Conservation (phyloP, 352 stramenopile genomes). For the Albugo laibachii region DNA sequence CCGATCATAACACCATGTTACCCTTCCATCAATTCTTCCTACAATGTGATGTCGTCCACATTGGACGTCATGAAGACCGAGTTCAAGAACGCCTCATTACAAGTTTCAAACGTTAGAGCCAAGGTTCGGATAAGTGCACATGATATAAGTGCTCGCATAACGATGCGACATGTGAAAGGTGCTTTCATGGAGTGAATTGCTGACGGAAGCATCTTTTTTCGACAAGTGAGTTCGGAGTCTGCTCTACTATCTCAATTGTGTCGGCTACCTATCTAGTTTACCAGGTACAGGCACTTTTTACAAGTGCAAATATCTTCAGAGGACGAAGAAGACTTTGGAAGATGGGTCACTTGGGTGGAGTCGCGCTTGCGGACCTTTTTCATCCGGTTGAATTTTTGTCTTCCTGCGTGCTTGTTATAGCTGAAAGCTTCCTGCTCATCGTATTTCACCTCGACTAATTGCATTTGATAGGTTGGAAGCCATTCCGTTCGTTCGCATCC, state of each 20-base stretch:
- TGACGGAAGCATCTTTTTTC: neutral
- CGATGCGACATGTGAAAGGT: neutral
- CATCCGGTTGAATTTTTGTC: conserved; percentile 18
- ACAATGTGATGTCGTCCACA: conserved; percentile 89
- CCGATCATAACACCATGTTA: conserved; percentile 98
- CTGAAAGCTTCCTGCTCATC: neutral
- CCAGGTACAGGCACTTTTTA: conserved; percentile 63
- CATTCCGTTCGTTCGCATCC: conserved; percentile 29
- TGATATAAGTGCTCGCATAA: neutral
- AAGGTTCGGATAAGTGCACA: conserved; percentile 24
- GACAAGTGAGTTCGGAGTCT: conserved; percentile 1
- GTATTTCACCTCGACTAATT: conserved; percentile 8
- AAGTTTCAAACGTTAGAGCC: conserved; percentile 61
- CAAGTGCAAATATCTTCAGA: conserved; percentile 47
- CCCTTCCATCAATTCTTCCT: conserved; percentile 95
- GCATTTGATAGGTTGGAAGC: conserved; percentile 19
- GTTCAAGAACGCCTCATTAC: conserved; percentile 37
- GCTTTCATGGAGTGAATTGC: neutral
- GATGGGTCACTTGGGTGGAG: conserved; percentile 78
- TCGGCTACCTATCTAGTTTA: neutral
- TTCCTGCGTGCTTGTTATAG: neutral
- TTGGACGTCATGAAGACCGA: conserved; percentile 83
- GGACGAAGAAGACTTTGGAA: conserved; percentile 28
- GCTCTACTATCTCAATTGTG: neutral
- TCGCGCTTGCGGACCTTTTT: conserved; percentile 68